These are phyloP conservation scores for Mortierella sp. DNA, from an alignment of 371 early-diverging fungal species.

Conservation along the genomic window DNA sequence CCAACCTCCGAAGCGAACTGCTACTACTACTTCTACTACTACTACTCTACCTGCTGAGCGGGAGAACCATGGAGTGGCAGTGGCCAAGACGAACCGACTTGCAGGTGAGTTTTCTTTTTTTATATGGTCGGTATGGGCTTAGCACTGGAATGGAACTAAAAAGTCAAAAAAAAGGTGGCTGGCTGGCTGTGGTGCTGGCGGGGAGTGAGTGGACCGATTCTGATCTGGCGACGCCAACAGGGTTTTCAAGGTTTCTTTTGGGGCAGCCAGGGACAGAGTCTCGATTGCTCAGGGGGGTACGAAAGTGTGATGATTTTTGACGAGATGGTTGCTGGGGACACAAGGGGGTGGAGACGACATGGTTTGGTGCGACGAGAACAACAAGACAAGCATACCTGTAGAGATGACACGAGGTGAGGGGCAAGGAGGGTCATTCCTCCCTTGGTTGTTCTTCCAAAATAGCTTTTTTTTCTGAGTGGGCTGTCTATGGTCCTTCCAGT, in stretches of 20 bases:
- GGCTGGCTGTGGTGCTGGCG: not conserved
- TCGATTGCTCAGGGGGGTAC: no score
- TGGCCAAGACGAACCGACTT: not conserved
- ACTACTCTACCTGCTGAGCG: not conserved
- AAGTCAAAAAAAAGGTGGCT: not conserved
- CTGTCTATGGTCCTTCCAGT: not conserved
- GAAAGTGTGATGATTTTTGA: not conserved
- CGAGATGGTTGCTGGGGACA: not conserved
- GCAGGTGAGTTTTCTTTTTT: not conserved
- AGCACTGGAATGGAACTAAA: not conserved
- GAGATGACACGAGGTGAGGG: not conserved
- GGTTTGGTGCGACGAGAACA: not conserved
- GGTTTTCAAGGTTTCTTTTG: not conserved
- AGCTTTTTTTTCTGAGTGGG: not conserved
- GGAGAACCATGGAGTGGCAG: not conserved
- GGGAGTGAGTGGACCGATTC: not conserved
- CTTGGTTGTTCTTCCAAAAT: not conserved
- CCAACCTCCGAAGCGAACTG: constrained; percentile 27
- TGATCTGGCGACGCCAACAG: not conserved
- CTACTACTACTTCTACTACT: not conserved
- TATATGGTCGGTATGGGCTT: not conserved
- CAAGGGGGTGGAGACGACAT: not conserved
- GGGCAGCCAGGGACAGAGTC: not conserved
- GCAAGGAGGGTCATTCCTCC: constrained; percentile 4
- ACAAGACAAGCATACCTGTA: not conserved